Percentiles rank a stretch among this genome's conserved stretches.
phyloP scores from a whole-genome alignment of 352 stramenopile species.

The Blastocystis sp. region DNA sequence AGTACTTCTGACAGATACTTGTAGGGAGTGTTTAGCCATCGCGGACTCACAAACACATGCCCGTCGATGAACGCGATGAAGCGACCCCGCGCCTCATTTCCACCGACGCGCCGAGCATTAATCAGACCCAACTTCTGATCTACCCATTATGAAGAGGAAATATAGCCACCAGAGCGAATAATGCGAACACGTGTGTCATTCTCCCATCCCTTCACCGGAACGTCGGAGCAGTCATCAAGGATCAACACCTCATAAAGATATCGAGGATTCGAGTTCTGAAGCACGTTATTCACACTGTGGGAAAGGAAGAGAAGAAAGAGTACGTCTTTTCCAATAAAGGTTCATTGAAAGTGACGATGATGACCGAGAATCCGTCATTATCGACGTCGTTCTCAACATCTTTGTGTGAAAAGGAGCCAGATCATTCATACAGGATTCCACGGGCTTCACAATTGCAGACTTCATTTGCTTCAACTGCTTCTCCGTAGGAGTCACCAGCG shows the following conservation, averaged over 20 bases:
- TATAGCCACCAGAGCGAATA: neutral
- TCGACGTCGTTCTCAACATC: too few species aligned
- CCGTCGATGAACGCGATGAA: slow-evolving; percentile 31
- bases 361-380: neutral
- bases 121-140: slow-evolving; percentile 9
- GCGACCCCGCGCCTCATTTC: neutral
- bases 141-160: neutral
- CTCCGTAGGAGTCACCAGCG: too few species aligned
- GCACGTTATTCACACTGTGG: neutral
- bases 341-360: slow-evolving; percentile 20
- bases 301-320: neutral
- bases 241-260: slow-evolving; percentile 46
- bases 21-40: slow-evolving; percentile 11
- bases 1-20: slow-evolving; percentile 31
- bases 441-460: too few species aligned
- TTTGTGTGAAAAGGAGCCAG: too few species aligned
- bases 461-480: too few species aligned
- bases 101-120: slow-evolving; percentile 1
- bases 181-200: neutral
- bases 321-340: neutral
- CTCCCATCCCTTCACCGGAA: neutral
- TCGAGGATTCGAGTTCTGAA: slow-evolving; percentile 22
- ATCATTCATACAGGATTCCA: too few species aligned
- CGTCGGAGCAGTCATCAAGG: slow-evolving; percentile 1
- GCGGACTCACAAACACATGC: slow-evolving; percentile 15